phyloP scores from a whole-genome alignment of 441 rosid genomes.

The Populus hybrid region DNA sequence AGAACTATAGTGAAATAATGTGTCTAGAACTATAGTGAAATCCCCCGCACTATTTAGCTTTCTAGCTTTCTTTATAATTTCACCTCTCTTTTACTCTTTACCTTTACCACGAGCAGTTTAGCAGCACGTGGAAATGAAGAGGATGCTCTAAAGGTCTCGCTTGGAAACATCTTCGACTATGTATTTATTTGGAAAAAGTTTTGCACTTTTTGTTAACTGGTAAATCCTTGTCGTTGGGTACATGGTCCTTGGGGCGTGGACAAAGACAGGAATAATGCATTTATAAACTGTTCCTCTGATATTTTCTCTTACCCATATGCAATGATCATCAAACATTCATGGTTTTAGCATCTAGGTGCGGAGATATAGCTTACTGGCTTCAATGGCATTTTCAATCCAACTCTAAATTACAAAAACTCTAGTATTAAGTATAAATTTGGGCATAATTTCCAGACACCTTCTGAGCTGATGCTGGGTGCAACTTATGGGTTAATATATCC shows the following conservation, averaged over 20 bases:
- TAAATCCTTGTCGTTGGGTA: not conserved
- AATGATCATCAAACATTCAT: not conserved
- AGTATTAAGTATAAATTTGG: not conserved
- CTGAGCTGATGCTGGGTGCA: not conserved
- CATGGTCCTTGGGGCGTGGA: not conserved
- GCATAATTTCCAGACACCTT: not conserved
- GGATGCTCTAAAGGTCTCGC: not conserved
- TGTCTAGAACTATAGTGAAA: no score
- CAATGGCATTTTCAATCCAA: not conserved
- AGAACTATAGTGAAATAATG: no score
- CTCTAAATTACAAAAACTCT: not conserved
- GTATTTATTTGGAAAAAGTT: not conserved
- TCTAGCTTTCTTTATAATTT: no score
- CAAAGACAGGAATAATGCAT: not conserved
- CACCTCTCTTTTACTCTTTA: no score
- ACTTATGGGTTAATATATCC: not conserved
- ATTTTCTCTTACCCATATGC: not conserved
- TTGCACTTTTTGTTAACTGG: not conserved
- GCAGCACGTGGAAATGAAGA: not conserved
- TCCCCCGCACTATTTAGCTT: no score
- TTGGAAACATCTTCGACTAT: not conserved
- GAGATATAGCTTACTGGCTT: not conserved
- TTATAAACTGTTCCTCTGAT: not conserved
- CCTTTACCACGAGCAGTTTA: not conserved
- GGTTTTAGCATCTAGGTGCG: not conserved